Evolutionary conservation across 2,329 filamentous ascomycete species (phyloP).

Genomic region (Paecilomyces dactylethromorphus): DNA sequence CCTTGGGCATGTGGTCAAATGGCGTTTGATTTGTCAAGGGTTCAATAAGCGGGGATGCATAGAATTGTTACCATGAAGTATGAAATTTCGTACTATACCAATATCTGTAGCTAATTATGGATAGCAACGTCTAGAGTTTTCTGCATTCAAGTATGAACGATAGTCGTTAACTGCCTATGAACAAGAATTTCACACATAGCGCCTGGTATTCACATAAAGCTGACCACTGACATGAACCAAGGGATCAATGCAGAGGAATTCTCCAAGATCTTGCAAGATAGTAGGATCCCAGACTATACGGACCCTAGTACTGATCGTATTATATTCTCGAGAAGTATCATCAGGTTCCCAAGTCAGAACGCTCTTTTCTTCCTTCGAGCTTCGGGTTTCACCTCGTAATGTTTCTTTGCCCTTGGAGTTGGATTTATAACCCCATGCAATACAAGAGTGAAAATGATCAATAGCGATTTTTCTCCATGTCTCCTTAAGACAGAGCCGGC

Average conservation of each 20-base stretch:
- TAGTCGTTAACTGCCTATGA: not conserved
- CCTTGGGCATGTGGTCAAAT: not conserved
- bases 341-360: not conserved
- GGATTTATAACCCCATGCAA: constrained; percentile 19
- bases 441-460: constrained; percentile 26
- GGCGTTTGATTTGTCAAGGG: not conserved
- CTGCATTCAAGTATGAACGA: not conserved
- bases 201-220: not conserved
- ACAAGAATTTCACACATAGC: not conserved
- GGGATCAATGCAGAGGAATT: constrained; percentile 9
- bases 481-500: constrained; percentile 14
- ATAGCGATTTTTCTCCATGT: constrained; percentile 22
- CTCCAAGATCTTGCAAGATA: constrained; percentile 13
- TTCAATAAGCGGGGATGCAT: not conserved
- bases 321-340: not conserved
- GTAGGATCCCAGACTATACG: constrained; percentile 20
- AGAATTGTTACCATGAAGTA: not conserved
- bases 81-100: not conserved
- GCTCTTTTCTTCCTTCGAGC: not conserved
- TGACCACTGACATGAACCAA: constrained; percentile 7
- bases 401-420: not conserved
- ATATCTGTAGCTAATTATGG: not conserved
- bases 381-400: not conserved
- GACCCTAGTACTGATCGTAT: constrained; percentile 8
- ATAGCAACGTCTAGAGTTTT: not conserved